These are phyloP conservation scores for Erigeron canadensis DNA, from an alignment of 129 eudicot genomes.

Conservation along the genomic window DNA sequence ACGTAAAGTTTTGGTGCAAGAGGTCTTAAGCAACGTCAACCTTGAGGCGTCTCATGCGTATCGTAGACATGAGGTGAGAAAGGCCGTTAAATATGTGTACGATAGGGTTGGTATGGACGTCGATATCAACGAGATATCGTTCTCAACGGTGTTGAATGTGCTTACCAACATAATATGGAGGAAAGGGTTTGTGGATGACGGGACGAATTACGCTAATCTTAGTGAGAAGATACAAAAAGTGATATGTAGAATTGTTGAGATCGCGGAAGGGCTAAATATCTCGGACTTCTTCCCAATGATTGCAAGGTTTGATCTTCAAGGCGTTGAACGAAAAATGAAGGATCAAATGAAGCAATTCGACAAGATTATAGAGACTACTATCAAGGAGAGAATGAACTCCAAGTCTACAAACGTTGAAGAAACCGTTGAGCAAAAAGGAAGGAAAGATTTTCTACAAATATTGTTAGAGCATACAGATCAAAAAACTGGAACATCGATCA, in stretches of 20 bases:
- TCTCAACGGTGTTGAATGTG: constrained; percentile 17
- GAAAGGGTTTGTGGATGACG: constrained; percentile 12
- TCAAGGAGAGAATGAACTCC: constrained; percentile 22
- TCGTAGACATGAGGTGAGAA: constrained; percentile 23
- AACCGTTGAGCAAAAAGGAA: constrained; percentile 10
- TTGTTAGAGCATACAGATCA: constrained; percentile 26
- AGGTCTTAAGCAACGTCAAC: constrained; percentile 25
- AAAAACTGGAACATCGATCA: constrained; percentile 20
- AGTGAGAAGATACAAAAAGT: constrained; percentile 25
- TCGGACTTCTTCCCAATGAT: constrained; percentile 42
- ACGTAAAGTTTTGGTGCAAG: constrained; percentile 33
- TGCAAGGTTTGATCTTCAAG: constrained; percentile 38
- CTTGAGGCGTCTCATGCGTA: constrained; percentile 20
- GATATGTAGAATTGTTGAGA: constrained; percentile 26
- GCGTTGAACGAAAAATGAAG: constrained; percentile 24
- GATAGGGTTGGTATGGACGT: neutral
- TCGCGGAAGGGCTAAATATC: constrained; percentile 28
- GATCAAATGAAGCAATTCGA: constrained; percentile 26
- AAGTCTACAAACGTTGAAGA: neutral
- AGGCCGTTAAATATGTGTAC: neutral
- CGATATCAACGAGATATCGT: constrained; percentile 19
- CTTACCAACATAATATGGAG: constrained; percentile 26
- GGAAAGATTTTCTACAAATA: constrained; percentile 29
- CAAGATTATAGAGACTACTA: constrained; percentile 25
- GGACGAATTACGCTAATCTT: neutral